These are phyloP conservation scores for Euphrasia arctica DNA, from an alignment of 305 asterid genomes.

Conservation along the genomic window DNA sequence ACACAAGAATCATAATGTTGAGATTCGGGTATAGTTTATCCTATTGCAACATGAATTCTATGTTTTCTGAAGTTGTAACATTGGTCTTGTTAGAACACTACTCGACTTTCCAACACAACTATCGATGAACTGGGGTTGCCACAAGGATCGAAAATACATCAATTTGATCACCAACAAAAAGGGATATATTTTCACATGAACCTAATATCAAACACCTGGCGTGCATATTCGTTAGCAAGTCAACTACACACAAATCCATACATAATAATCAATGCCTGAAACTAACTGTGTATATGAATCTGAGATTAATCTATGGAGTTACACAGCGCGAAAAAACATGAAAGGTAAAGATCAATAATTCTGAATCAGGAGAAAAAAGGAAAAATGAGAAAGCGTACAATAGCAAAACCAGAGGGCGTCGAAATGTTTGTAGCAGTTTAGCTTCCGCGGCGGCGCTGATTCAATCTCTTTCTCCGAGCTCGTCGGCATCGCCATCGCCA, in stretches of 20 bases:
- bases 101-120: conserved; percentile 64
- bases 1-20: neutral
- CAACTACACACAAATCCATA: neutral
- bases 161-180: conserved; percentile 18
- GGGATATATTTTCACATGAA: conserved; percentile 2
- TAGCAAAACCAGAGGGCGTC: conserved; percentile 87
- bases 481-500: conserved; percentile 60
- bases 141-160: conserved; percentile 28
- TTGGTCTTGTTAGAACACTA: no score
- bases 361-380: neutral
- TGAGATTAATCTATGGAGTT: neutral
- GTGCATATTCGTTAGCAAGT: conserved; percentile 12
- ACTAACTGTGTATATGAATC: neutral
- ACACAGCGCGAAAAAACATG: neutral
- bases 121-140: conserved; percentile 92
- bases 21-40: neutral
- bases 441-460: conserved; percentile 38
- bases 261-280: neutral
- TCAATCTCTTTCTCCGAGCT: conserved; percentile 38
- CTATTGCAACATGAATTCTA: neutral
- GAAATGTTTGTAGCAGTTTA: conserved; percentile 54
- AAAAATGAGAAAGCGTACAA: conserved; percentile 36
- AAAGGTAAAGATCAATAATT: conserved; percentile 7
- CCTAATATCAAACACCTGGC: conserved; percentile 24
- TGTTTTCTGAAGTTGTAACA: neutral